Conservation (phyloP, 1,284 basidiomycete species). For the Boletellus deceptivus region DNA sequence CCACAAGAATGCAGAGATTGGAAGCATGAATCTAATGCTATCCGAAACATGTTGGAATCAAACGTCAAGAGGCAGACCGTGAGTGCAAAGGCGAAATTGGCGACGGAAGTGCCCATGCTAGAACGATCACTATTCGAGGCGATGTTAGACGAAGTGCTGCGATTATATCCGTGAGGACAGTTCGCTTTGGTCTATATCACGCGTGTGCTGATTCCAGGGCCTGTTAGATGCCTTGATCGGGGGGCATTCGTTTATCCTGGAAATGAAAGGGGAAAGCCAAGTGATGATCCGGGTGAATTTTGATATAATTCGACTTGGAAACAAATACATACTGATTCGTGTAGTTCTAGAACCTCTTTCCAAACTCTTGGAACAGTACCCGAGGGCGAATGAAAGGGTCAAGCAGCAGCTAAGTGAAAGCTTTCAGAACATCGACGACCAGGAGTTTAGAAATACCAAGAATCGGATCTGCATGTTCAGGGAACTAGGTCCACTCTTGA, state of each 20-base stretch:
- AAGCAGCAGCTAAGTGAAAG: not conserved
- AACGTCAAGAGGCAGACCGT: not conserved
- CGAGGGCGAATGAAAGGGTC: conserved; percentile 16
- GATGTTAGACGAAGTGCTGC: conserved; percentile 18
- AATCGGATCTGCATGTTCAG: conserved; percentile 21
- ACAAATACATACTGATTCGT: not conserved
- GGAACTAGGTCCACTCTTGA: conserved; percentile 8
- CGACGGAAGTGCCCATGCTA: conserved; percentile 2
- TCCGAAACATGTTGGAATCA: not conserved
- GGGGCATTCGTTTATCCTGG: conserved; percentile 7
- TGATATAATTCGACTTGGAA: not conserved
- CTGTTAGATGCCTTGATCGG: conserved; percentile 18
- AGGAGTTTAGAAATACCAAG: conserved; percentile 22
- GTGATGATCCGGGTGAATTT: conserved; percentile 11
- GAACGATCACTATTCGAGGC: conserved; percentile 22
- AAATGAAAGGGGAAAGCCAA: not conserved
- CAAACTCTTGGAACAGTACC: conserved; percentile 14
- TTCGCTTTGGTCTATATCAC: not conserved
- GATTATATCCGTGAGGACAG: conserved; percentile 29
- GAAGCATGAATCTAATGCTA: conserved; percentile 11
- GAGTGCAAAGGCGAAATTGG: not conserved
- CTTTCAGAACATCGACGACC: not conserved
- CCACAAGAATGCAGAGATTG: conserved; percentile 21
- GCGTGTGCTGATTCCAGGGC: not conserved
- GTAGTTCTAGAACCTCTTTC: conserved; percentile 13